Evolutionary conservation across 768 basidiomycete species (phyloP), one percentile per base, ranked within the genome.

Genomic region (Symmetrospora coprosmae): DNA sequence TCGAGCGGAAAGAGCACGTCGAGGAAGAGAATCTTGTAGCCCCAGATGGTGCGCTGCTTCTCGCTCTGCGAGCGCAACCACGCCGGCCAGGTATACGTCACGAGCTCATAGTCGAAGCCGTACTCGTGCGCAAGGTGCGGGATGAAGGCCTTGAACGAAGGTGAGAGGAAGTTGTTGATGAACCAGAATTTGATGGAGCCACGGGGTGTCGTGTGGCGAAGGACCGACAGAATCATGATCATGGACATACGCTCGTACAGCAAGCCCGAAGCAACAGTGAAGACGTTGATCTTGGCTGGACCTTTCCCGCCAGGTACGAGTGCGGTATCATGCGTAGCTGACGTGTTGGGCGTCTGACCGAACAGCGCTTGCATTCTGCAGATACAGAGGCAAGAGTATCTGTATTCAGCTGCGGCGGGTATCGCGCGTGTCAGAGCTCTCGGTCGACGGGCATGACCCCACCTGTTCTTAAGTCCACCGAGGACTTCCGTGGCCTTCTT

Each of bases 141-240:
- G 51, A 94, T 85, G 72, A 94, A 91, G 79, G 56, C 75, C 81
- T 67, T 66, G 80, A 99, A 99, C 0, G 90, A 86, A 0, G 92
- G 94, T 0, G 92, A 97, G 14, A 97, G 78, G 79, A 99, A 99
- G 74, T 99, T 97, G 71, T 94, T 87, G 65, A 99, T 97, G 74
- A 97, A 97, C 94, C 94, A 97, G 75, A 97, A 99, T 72, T 99
- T 99, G 72, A 99, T 91, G 27, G 82, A 85, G 68, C 84, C 86
- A n/a, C n/a, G n/a, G n/a, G n/a, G n/a, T 19, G 89, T 82, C 17
- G 94, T 97, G 69, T 97, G 92, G 38, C 83, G 83, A 65, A 97
- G 76, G 31, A 99, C 94, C 66, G 89, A 92, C 34, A 96, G 77
- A 59, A 96, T 87, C 94, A 97, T 99, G 74, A 99, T 96, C 8